These are phyloP conservation scores for Heterobasidion occidentale DNA, from an alignment of 1,284 basidiomycete genomes.

Conservation along the genomic window DNA sequence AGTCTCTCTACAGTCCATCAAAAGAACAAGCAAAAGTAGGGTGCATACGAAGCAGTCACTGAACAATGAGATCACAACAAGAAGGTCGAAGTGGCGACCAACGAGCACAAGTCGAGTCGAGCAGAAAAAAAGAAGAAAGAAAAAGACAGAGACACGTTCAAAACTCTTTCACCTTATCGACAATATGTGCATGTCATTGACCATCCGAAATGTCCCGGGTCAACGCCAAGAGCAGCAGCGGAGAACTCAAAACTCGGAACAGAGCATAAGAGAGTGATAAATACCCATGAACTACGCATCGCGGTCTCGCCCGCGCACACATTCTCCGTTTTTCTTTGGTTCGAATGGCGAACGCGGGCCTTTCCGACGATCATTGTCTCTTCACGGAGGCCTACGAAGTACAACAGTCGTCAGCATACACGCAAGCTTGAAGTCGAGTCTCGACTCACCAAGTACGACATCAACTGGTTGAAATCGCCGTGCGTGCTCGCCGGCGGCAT, in stretches of 20 bases:
- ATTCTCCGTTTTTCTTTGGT: background rate
- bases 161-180: background rate
- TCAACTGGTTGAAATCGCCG: conserved; percentile 3
- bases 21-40: too few relatives aligned
- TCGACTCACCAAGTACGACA: conserved; percentile 4
- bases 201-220: too few relatives aligned
- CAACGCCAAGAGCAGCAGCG: too few relatives aligned
- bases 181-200: background rate
- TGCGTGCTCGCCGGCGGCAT: conserved; percentile 8
- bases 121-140: background rate
- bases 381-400: conserved; percentile 1
- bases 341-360: too few relatives aligned
- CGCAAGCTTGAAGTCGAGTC: background rate
- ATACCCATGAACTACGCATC: background rate
- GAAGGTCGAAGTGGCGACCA: too few relatives aligned
- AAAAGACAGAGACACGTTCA: background rate
- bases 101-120: too few relatives aligned
- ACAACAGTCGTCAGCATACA: background rate
- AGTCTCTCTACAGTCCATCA: too few relatives aligned
- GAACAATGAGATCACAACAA: too few relatives aligned
- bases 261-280: conserved; percentile 1
- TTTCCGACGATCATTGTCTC: background rate
- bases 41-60: too few relatives aligned
- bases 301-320: background rate
- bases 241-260: background rate